Base-by-base conservation (phyloP, 495 filamentous ascomycete genomes). In the Aspergillus avenaceus region DNA sequence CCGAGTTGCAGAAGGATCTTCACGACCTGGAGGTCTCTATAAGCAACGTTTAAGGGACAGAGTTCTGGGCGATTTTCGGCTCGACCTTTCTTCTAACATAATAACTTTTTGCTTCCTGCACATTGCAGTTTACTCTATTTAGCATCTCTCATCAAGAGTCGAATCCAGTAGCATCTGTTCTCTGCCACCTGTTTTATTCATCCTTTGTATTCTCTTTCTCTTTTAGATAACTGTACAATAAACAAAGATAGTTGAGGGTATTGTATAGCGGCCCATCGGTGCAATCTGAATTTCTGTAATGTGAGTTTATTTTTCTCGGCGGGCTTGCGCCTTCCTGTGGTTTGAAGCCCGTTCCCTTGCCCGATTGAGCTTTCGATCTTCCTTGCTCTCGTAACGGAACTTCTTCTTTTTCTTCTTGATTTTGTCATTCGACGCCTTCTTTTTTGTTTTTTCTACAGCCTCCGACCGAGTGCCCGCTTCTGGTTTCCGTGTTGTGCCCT, bases 341-440 rank as follows among this genome's bases (percentile, higher is more conserved):
- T 79, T 88, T 47, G 80, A 80, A 43, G 73, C 63, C 54, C 83
- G 84, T 65, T 91, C 79, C 64, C 90, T 95, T 44, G 67, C 71
- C 55, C 76, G 74, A 9, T 74, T 79, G 19, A 83, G 52, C 61
- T 86, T 85, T 55, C 91, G 83, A 52, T 96, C 85, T 5, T 77
- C 74, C 74, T 92, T 92, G 48, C 76, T 90, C 69, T 96, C 86
- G 67, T 98, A 98, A 16, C 88, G 80, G 61, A 97, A 97, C 67
- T 91, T 91, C 67, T 85, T 85, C 73, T 88, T 95, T 73, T 85
- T 91, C 62, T 75, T 77, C 75, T 90, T 92, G 44, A 69, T 66
- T 45, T 65, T 69, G 25, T 60, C 65, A 18, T 83, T 82, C 22
- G 75, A 74, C 51, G 77, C 73, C 25, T 73, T 63, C 50, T 77